Base-by-base conservation (phyloP, 2,329 filamentous ascomycete genomes). In the Sporothrix luriei region DNA sequence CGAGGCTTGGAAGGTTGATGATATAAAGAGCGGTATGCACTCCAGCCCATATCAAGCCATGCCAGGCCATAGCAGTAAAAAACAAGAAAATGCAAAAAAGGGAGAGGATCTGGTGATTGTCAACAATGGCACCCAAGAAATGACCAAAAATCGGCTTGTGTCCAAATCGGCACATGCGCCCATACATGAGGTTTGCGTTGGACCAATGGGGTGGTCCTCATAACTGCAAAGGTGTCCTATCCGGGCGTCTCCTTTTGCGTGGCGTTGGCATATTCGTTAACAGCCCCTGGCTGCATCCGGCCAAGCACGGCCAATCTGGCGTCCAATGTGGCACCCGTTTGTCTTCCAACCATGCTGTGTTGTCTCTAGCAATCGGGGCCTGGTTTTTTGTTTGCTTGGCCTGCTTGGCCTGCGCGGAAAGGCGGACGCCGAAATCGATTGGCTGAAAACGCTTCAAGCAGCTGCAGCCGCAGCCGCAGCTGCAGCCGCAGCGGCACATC, bases 161-260 rank as follows among this genome's bases (percentile, higher is more conserved):
- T 9, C 26, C 52, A 57, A 38, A 24, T 62, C 57, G 38, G 57
- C 38, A 62, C 57, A 62, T 62, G 57, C 57, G 38, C 38, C 38
- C 21, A 24, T 64, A 43, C 61, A 48, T 64, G 61, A 21, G 59
- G 11, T 43, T 16, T 64, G 61, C 21, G 61, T 24, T 64, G 61
- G 61, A 64, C 61, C 61, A 64, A 49, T 49, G 16, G 16, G 61
- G 9, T 49, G 13, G 61, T 6, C 24, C 14, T 2, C 1, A 21
- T 33, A 46, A 16, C 57, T 43, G 11, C 9, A 16, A 13, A 13
- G 11, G 40, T 16, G 33, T 33, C 33, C 33, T 49, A 40, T 29
- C 29, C 19, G 16, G 43, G 61, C 61, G 43, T 64, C 61, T 38
- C 57, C 3, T 26, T 26, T 46, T 46, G 57, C 26, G n/a, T 38